Evolutionary conservation across 345 rosid species (phyloP).

Genomic region (Brassica cretica): DNA sequence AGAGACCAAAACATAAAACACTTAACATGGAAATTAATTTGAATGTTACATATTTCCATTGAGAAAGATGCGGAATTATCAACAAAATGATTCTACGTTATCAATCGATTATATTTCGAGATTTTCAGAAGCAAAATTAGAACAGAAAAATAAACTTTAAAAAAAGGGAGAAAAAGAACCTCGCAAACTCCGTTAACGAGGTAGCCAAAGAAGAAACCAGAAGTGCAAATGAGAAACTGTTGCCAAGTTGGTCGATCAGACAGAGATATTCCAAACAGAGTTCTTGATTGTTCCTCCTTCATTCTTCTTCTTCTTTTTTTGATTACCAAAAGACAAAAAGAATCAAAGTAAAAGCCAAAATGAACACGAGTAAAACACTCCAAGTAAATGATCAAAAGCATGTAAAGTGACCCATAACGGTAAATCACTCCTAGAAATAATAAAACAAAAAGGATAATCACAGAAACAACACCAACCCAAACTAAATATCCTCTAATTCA

Average conservation of each 20-base stretch:
- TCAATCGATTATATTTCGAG: background rate
- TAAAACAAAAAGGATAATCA: background rate
- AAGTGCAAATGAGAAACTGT: constrained; percentile 85
- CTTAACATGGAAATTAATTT: constrained; percentile 10
- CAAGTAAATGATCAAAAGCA: constrained; percentile 31
- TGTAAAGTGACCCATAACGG: constrained; percentile 22
- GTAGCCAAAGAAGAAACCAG: constrained; percentile 97
- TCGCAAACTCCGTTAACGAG: constrained; percentile 94
- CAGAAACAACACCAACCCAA: constrained; percentile 3
- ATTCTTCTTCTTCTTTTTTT: constrained; percentile 26
- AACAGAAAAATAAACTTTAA: background rate
- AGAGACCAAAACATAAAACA: constrained; percentile 21
- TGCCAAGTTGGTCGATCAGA: constrained; percentile 78
- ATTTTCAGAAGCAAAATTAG: background rate
- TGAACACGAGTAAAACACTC: background rate
- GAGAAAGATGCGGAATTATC: background rate
- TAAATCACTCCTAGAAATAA: constrained; percentile 3
- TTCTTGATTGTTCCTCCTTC: constrained; percentile 73
- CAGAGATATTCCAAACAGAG: constrained; percentile 74
- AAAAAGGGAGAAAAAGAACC: constrained; percentile 41
- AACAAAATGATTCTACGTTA: background rate
- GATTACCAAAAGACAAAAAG: too few species aligned
- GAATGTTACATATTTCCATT: background rate
- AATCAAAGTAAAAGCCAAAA: constrained; percentile 12
- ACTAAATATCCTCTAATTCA: constrained; percentile 7